phyloP scores from a whole-genome alignment of 306 rosid genomes.

The Rubus idaeus region DNA sequence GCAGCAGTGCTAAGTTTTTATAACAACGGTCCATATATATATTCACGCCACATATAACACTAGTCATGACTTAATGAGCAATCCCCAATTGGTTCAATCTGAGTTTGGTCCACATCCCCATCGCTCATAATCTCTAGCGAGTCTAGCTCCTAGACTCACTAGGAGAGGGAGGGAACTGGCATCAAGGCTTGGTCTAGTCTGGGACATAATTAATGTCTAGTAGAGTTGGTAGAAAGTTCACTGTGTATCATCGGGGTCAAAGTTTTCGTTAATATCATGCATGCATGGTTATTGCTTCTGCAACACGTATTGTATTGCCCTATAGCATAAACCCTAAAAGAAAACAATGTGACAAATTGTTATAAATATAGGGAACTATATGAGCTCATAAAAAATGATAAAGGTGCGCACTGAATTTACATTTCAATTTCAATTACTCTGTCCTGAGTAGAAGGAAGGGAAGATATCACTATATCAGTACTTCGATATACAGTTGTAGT shows the following conservation, averaged over 20 bases:
- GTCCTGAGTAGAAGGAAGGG: neutral
- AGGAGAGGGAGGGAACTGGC: neutral
- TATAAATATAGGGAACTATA: neutral
- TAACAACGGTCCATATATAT: too few relatives aligned
- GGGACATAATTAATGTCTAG: neutral
- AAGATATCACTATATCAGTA: too few relatives aligned
- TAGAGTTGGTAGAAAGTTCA: neutral
- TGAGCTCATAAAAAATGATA: neutral
- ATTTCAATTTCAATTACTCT: neutral
- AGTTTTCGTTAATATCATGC: too few relatives aligned
- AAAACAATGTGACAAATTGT: neutral
- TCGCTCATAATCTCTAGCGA: neutral
- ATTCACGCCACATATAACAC: neutral
- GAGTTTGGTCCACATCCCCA: too few relatives aligned
- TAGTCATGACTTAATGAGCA: neutral
- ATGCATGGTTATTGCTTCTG: neutral
- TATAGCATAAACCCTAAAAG: neutral
- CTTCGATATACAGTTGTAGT: neutral
- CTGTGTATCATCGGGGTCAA: neutral
- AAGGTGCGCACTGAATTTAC: neutral
- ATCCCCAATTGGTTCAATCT: neutral
- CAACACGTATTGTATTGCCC: neutral
- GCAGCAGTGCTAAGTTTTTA: neutral
- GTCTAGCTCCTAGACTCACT: neutral
- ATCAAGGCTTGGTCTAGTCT: neutral